Evolutionary conservation across 129 eudicot genomes (phyloP).

Genomic region (Saposhnikovia divaricata): DNA sequence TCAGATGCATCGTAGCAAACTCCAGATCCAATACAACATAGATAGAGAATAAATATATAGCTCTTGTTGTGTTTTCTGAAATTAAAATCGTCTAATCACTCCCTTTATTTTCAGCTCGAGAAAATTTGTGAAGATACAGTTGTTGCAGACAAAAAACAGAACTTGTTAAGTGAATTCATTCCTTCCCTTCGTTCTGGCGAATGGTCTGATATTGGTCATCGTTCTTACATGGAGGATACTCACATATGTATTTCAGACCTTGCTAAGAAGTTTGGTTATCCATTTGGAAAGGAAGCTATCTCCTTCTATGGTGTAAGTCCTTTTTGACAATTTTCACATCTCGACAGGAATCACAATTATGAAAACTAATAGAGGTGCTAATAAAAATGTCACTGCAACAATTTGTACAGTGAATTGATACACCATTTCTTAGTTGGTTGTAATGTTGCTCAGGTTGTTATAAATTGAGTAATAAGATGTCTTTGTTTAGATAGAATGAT

Average conservation of each 20-base stretch:
- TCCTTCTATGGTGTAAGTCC: constrained; percentile 91
- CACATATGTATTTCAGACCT: constrained; percentile 76
- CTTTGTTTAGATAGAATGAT: neutral
- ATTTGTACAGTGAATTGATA: neutral
- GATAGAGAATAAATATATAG: neutral
- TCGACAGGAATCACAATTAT: neutral
- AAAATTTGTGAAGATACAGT: constrained; percentile 64
- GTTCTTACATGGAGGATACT: constrained; percentile 85
- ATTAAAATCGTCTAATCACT: neutral
- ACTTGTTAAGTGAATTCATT: constrained; percentile 25
- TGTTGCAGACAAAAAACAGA: constrained; percentile 37
- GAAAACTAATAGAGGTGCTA: neutral
- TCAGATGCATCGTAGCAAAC: too few species aligned
- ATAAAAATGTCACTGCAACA: neutral
- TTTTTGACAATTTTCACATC: constrained; percentile 11
- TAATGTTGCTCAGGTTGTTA: neutral
- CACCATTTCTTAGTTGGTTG: neutral
- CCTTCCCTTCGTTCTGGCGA: constrained; percentile 85
- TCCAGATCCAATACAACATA: neutral
- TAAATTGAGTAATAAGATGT: neutral
- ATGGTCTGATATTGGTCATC: constrained; percentile 81
- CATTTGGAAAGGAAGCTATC: constrained; percentile 55
- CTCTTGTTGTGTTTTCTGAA: neutral
- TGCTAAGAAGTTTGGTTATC: constrained; percentile 50
- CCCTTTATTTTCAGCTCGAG: constrained; percentile 44